Evolutionary conservation across 1,139 yeast genomes (phyloP).

Genomic region (Taiozyma sp.): DNA sequence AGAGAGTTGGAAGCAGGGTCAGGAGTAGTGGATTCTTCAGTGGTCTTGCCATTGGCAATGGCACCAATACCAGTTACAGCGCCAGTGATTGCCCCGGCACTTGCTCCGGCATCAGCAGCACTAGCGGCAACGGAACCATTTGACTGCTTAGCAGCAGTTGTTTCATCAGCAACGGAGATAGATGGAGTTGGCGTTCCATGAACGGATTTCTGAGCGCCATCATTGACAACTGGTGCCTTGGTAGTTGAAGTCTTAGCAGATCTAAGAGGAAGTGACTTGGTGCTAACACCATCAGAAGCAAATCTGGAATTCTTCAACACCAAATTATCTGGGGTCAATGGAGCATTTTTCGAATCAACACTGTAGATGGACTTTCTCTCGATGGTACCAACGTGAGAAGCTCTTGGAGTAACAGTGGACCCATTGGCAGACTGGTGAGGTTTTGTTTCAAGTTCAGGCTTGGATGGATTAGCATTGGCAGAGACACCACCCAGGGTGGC

Average conservation of each 20-base stretch:
- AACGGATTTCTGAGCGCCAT: background rate
- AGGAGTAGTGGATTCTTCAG: constrained; percentile 2
- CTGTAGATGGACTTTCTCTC: constrained; percentile 4
- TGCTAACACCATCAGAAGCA: background rate
- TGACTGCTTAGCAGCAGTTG: background rate
- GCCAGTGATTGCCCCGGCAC: background rate
- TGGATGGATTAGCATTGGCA: constrained; percentile 1
- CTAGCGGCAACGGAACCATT: background rate
- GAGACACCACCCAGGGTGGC: background rate
- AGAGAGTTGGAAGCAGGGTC: background rate
- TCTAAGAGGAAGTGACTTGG: background rate
- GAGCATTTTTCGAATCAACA: background rate
- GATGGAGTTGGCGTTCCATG: background rate
- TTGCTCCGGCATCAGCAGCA: constrained; percentile 1
- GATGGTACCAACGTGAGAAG: background rate
- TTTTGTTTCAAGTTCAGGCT: background rate
- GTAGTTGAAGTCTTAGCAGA: background rate
- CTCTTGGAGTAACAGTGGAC: background rate
- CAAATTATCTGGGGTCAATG: background rate
- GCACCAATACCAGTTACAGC: background rate
- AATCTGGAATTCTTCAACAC: background rate
- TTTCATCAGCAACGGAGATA: background rate
- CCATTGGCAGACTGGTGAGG: background rate
- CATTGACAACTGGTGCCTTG: background rate
- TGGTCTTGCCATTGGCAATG: background rate